phyloP scores from a whole-genome alignment of 345 rosid genomes.

The Hibiscus syriacus region DNA sequence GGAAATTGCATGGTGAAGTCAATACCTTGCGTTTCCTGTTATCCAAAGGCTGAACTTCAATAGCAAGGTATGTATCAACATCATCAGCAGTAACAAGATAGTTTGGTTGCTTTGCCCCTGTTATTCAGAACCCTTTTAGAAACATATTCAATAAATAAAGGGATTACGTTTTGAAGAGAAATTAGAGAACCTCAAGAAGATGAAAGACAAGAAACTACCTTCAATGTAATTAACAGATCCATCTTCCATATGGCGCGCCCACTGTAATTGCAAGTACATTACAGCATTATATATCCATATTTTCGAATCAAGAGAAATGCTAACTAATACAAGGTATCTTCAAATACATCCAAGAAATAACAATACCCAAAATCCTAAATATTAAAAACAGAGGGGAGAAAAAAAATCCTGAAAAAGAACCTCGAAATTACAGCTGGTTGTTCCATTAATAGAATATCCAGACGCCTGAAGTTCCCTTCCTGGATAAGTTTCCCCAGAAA shows the following conservation, averaged over 20 bases:
- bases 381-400: not conserved
- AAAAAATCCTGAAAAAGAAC: constrained; percentile 29
- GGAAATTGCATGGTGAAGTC: constrained; percentile 8
- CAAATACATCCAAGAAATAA: constrained; percentile 5
- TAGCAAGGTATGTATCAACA: constrained; percentile 81
- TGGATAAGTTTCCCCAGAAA: constrained; percentile 89
- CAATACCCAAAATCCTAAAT: not conserved
- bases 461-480: constrained; percentile 87
- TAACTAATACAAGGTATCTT: not conserved
- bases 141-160: constrained; percentile 7
- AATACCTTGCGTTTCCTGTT: constrained; percentile 86
- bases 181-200: constrained; percentile 13
- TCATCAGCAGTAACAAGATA: constrained; percentile 97
- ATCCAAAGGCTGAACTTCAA: constrained; percentile 98
- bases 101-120: constrained; percentile 97
- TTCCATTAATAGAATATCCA: constrained; percentile 89
- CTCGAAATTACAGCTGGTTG: constrained; percentile 98
- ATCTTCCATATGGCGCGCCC: constrained; percentile 96
- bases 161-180: constrained; percentile 12
- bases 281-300: constrained; percentile 4
- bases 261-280: constrained; percentile 41
- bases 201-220: constrained; percentile 35
- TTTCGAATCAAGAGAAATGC: not conserved
- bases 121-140: constrained; percentile 25
- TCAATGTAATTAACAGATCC: constrained; percentile 92